phyloP scores from a whole-genome alignment of 2,329 filamentous ascomycete genomes.

The Colletotrichum sp. region DNA sequence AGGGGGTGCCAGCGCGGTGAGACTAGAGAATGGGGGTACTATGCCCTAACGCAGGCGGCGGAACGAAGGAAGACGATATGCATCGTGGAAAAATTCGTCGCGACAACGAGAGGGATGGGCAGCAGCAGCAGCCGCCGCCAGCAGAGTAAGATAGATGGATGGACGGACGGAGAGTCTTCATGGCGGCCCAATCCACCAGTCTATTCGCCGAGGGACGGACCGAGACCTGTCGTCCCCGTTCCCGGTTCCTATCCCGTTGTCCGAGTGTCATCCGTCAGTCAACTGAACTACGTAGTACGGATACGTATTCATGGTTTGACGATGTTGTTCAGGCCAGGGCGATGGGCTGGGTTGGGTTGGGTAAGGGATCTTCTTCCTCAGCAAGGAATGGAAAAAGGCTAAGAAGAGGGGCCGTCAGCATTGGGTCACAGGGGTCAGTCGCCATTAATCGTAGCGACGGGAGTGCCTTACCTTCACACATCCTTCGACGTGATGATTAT shows the following conservation, averaged over 20 bases:
- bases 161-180: not conserved
- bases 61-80: not conserved
- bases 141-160: not conserved
- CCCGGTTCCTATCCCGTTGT: not conserved
- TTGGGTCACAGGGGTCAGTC: not conserved
- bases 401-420: constrained; percentile 18
- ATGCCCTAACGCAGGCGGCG: constrained; percentile 4
- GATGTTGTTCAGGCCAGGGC: not conserved
- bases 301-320: not conserved
- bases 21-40: not conserved
- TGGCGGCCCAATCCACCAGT: not conserved
- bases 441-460: not conserved
- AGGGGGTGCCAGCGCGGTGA: not conserved
- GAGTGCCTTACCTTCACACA: not conserved
- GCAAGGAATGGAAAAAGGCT: constrained; percentile 11
- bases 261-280: not conserved
- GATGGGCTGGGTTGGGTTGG: not conserved
- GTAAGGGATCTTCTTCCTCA: not conserved
- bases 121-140: not conserved
- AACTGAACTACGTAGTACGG: not conserved
- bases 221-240: not conserved
- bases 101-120: not conserved
- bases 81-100: not conserved
- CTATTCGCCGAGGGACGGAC: not conserved
- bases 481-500: not conserved